Percentiles rank a stretch among this genome's conserved stretches.
These are phyloP conservation scores for Claviceps sp. DNA, from an alignment of 2,329 filamentous ascomycete genomes.

Conservation along the genomic window DNA sequence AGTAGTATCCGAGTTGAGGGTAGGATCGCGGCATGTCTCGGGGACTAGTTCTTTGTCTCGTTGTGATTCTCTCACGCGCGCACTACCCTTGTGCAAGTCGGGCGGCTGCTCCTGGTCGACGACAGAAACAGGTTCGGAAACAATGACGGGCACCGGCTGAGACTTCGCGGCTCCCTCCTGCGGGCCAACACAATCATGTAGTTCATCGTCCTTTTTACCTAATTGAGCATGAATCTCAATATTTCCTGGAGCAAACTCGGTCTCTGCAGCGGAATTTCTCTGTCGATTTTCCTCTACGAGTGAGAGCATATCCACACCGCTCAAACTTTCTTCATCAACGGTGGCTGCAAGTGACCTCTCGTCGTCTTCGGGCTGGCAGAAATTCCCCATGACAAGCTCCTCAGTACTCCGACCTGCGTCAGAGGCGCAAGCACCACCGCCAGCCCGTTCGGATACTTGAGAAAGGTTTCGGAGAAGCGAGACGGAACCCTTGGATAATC, in stretches of 20 bases:
- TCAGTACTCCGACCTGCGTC: slow-evolving; percentile 30
- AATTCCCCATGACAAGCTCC: slow-evolving; percentile 25
- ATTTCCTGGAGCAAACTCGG: slow-evolving; percentile 9
- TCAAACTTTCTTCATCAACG: slow-evolving; percentile 37
- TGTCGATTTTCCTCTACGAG: slow-evolving; percentile 2
- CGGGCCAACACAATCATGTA: neutral
- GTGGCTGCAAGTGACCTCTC: slow-evolving; percentile 43
- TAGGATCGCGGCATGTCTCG: slow-evolving; percentile 1
- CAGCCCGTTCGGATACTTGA: slow-evolving; percentile 14
- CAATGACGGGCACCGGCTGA: neutral
- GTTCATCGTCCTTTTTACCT: slow-evolving; percentile 8
- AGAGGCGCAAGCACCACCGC: slow-evolving; percentile 5
- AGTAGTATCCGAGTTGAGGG: slow-evolving; percentile 5
- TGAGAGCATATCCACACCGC: slow-evolving; percentile 23
- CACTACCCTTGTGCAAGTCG: neutral
- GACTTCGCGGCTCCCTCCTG: neutral
- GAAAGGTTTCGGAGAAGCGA: slow-evolving; percentile 32
- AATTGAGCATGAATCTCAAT: slow-evolving; percentile 29
- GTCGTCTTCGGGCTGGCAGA: slow-evolving; percentile 26
- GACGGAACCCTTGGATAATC: slow-evolving; percentile 34
- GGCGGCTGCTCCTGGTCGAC: neutral
- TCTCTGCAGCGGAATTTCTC: slow-evolving; percentile 5
- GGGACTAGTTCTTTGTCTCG: neutral
- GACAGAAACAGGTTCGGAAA: neutral
- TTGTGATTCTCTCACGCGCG: neutral